A percentile compares a stretch with the other conserved stretches of the same genome.
These are phyloP conservation scores for Eucalyptus leucophloia DNA, from an alignment of 345 rosid species.

Conservation along the genomic window DNA sequence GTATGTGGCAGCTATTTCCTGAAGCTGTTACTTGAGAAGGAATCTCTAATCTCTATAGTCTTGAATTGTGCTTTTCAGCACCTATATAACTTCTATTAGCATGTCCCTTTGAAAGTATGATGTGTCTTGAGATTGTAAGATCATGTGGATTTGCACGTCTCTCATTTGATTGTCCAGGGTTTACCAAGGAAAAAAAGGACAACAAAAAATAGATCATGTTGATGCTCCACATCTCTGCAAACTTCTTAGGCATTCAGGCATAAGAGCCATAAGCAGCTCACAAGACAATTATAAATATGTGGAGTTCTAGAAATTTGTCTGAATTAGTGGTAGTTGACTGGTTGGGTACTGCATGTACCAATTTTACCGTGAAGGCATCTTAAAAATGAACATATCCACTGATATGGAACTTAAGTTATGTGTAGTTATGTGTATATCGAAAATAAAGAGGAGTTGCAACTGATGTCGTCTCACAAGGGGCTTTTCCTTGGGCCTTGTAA, in stretches of 20 bases:
- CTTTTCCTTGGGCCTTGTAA: neutral
- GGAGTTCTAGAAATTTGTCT: neutral
- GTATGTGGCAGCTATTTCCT: constrained; percentile 7
- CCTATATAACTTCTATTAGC: neutral
- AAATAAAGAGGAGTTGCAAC: neutral
- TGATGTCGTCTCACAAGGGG: neutral
- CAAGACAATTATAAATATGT: neutral
- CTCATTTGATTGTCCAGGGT: neutral
- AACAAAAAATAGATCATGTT: neutral
- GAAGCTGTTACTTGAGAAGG: neutral
- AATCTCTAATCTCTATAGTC: neutral
- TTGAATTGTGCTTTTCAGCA: neutral
- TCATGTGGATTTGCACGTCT: neutral
- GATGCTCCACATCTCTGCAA: neutral
- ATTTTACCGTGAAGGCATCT: neutral
- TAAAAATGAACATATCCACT: neutral
- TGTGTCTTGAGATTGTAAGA: neutral
- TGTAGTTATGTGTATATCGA: neutral
- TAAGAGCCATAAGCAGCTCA: neutral
- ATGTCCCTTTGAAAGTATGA: neutral
- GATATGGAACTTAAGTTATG: neutral
- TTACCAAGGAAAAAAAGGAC: neutral
- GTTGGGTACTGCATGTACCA: neutral
- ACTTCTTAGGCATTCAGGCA: neutral
- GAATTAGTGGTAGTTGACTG: neutral